Evolutionary conservation across 202 grass and related monocot species (phyloP), one percentile per base, ranked within the genome.

Genomic region (Zizania palustris): DNA sequence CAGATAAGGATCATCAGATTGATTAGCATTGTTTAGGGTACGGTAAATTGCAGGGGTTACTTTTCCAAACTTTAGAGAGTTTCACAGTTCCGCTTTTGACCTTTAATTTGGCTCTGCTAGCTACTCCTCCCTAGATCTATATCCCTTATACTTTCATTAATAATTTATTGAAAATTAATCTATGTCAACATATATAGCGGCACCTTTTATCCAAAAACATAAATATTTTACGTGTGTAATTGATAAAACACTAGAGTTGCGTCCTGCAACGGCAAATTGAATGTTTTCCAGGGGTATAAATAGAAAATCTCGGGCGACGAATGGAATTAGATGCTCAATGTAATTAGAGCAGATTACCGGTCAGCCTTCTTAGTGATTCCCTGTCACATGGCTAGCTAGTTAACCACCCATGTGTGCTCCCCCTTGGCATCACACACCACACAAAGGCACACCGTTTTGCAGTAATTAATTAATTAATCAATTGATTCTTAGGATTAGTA

Each of bases 1-100:
- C 80, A 80, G 92, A 96, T 88, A 96, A 92, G 89, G 84, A 90
- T 83, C 70, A 54, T 65, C 70, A 28, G 15, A 62, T 70, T 57
- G 58, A 41, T 55, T 63, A 51, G 16, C 10, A 14, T 63, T 69
- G 20, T 33, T 80, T 54, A 83, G 62, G 74, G 15, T 12, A 82
- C 60, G 51, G 73, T 73, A 82, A 82, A 76, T 44, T 72, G 66
- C 78, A 20, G n/a, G 51, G 51, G 44, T 46, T 59, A 79, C 37
- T 74, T 60, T 74, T 62, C 2, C 36, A 81, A 48, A 44, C 44
- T 74, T 11, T 6, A 22, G 5, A 4, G 54, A 63, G 35, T 21
- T 54, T 40, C 9, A 44, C 9, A 9, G 7, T 18, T 54, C 44
- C 45, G 2, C 28, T 28, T 28, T 74, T 74, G 60, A 74, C 62